Conservation (phyloP, 2,329 filamentous ascomycete species). For the Cordyceps tenuipes region DNA sequence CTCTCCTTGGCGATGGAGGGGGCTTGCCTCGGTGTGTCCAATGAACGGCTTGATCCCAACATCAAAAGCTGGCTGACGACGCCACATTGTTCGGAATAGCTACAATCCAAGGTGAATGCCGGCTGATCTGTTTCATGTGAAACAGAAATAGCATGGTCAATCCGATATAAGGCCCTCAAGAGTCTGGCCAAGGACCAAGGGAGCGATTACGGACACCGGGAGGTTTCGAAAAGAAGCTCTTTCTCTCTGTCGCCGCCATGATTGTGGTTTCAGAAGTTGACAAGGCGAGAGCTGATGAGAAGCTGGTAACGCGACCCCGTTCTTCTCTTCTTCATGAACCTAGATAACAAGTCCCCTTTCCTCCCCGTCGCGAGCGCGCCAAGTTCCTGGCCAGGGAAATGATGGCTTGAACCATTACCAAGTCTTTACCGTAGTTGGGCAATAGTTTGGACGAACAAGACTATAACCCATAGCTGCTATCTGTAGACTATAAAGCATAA, state of each 20-base stretch:
- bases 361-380: background rate
- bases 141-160: background rate
- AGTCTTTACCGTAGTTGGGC: background rate
- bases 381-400: background rate
- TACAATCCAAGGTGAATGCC: background rate
- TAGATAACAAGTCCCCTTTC: too few relatives aligned
- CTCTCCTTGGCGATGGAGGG: background rate
- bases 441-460: conserved; percentile 1
- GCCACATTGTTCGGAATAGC: background rate
- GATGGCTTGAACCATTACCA: background rate
- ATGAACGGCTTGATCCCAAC: background rate
- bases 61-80: background rate
- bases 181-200: background rate
- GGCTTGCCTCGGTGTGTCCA: background rate
- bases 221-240: background rate
- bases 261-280: background rate
- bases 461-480: background rate
- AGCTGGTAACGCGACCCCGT: background rate
- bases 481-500: background rate
- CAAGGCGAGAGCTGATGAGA: background rate
- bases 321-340: background rate
- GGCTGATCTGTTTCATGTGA: background rate
- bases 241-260: background rate
- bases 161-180: background rate
- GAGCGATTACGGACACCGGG: background rate